phyloP scores from a whole-genome alignment of 345 rosid genomes.

The Syzygium oleosum region DNA sequence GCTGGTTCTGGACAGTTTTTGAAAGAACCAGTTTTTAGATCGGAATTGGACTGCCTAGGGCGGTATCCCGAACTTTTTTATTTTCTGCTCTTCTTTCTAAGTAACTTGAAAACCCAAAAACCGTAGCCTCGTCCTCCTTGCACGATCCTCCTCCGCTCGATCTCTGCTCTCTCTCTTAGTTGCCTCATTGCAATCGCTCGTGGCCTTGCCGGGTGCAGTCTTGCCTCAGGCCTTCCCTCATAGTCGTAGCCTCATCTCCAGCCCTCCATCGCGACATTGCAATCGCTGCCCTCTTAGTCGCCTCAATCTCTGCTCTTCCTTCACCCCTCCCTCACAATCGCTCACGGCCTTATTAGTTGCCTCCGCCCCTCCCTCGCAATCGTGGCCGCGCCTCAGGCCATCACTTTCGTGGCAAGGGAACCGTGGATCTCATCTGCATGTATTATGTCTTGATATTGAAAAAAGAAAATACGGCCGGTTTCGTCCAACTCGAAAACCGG shows the following conservation, averaged over 20 bases:
- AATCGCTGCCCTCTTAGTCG: not conserved
- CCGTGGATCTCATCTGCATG: not conserved
- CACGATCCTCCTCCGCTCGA: not conserved
- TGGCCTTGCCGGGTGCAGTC: not conserved
- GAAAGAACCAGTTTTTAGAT: too few species aligned
- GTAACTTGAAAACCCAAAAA: not conserved
- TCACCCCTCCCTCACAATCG: too few species aligned
- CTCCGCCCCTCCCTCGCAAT: not conserved
- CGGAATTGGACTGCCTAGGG: too few species aligned
- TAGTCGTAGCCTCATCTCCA: too few species aligned
- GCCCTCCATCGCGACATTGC: not conserved
- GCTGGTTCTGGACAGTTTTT: too few species aligned
- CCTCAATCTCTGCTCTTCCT: not conserved
- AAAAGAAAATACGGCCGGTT: too few species aligned
- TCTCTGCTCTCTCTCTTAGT: not conserved
- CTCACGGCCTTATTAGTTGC: too few species aligned
- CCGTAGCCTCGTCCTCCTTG: not conserved
- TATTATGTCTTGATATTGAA: too few species aligned
- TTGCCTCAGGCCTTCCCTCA: not conserved
- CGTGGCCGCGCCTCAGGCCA: not conserved
- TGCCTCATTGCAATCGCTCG: not conserved
- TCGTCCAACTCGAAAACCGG: too few species aligned
- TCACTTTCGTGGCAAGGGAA: too few species aligned
- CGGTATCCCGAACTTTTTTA: not conserved
- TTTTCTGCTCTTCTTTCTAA: not conserved